These are phyloP conservation scores for Glomus cerebriforme DNA, from an alignment of 192 early-diverging fungal species.

Conservation along the genomic window DNA sequence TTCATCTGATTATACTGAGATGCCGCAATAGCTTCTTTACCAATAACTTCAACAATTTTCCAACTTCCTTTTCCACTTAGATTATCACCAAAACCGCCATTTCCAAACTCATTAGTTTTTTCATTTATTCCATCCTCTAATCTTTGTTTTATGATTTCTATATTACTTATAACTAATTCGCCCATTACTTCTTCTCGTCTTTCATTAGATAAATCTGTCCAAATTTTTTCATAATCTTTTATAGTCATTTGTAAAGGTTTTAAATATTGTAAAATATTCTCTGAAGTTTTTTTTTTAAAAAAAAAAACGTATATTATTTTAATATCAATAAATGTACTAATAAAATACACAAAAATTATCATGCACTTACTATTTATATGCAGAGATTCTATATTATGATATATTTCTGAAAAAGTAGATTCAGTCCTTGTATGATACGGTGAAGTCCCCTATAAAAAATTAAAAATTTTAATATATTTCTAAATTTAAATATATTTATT, in stretches of 20 bases:
- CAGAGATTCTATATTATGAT: not conserved
- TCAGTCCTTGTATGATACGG: not conserved
- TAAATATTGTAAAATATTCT: not conserved
- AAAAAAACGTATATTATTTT: not conserved
- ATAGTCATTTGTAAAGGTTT: slow-evolving; percentile 1
- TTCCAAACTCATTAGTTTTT: not conserved
- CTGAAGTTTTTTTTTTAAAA: not conserved
- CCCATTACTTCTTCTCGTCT: not conserved
- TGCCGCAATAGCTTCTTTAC: not conserved
- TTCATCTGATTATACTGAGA: not conserved
- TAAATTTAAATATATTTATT: no score
- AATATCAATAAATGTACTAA: not conserved
- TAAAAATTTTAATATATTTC: not conserved
- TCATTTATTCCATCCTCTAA: not conserved
- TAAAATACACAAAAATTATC: not conserved
- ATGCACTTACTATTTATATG: not conserved
- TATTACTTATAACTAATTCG: not conserved
- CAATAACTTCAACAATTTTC: not conserved
- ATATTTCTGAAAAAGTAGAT: not conserved
- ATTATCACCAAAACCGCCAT: not conserved
- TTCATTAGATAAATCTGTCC: not conserved
- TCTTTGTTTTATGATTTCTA: slow-evolving; percentile 1
- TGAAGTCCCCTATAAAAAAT: not conserved
- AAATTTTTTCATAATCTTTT: not conserved
- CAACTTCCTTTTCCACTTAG: not conserved